Base-by-base conservation (phyloP, 1,284 basidiomycete species). In the Ganoderma sinense region DNA sequence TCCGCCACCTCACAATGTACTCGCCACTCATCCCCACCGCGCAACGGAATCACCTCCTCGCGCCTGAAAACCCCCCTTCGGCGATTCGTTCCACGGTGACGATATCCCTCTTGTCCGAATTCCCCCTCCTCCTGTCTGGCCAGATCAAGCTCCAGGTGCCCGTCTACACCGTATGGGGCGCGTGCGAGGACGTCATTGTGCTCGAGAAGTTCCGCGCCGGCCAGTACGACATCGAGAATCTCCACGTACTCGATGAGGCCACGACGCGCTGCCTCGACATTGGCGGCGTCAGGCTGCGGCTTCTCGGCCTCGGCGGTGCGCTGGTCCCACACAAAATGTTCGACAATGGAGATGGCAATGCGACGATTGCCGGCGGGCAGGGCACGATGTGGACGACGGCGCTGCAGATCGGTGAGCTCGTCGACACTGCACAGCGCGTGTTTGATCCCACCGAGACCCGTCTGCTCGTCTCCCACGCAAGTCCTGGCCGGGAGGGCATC, bases 381-480 rank as follows among this genome's bases (percentile, higher is more conserved):
- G 98, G 98, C 36, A 99, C 97, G 29, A 98, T 99, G 93, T 99
- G 98, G 98, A 96, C 96, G 0, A 99, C 97, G 0, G 94, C 96
- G 6, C 88, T 99, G 33, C 98, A 99, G 82, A 94, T 99, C 56
- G 98, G 98, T 72, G 97, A 99, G 82, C 91, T 99, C 56, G 92
- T 99, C 67, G 98, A 99, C 82, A 99, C 97, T 1, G 96, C 97
- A 2, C 96, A 98, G 80, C 91, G 97, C 73, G 95, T 97, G 61
- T 97, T 91, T 79, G 97, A 99, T 80, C 90, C 91, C 14, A 89
- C 94, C 36, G 98, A 99, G 82, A 99, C 97, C 55, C 94, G 98
- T 75, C 83, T 99, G 20, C 90, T 99, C 68, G 86, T 99, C 77
- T 95, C 96, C 0, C 97, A 99, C 78, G 94, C 96, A 53, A 94